These are phyloP conservation scores for Catenaria anguillulae DNA, from an alignment of 371 early-diverging fungal species.

Conservation along the genomic window DNA sequence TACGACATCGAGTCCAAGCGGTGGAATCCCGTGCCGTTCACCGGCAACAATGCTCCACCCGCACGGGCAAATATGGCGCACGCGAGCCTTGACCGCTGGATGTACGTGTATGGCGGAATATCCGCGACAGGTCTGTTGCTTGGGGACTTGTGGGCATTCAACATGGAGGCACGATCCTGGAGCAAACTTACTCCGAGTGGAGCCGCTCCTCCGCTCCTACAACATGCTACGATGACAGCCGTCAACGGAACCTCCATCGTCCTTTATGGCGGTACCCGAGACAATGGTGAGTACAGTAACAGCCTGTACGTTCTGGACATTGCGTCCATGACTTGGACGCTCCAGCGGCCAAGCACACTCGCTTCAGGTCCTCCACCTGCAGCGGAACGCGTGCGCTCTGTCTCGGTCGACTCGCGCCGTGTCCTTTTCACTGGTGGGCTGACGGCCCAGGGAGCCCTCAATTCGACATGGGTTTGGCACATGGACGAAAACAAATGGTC, in stretches of 20 bases:
- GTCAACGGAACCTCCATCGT: slow-evolving; percentile 11
- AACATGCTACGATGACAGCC: background rate
- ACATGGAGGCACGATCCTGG: slow-evolving; percentile 8
- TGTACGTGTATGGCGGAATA: background rate
- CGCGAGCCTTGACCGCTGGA: background rate
- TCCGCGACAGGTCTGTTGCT: background rate
- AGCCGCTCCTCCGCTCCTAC: background rate
- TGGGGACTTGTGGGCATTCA: slow-evolving; percentile 10
- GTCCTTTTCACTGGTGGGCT: background rate
- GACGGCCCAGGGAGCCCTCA: background rate
- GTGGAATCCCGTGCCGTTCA: background rate
- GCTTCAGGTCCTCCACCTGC: background rate
- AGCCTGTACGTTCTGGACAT: background rate
- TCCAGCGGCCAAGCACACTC: background rate
- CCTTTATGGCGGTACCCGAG: slow-evolving; percentile 12
- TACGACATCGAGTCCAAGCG: background rate
- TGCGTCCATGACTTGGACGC: background rate
- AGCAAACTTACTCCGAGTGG: background rate
- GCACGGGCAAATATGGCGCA: background rate
- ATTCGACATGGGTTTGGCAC: background rate
- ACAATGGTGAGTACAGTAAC: background rate
- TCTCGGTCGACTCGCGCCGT: background rate
- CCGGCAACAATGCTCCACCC: background rate
- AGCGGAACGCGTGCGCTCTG: background rate
- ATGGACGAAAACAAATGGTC: background rate